Conservation (phyloP, 495 filamentous ascomycete species). For the Staphylotrichum tortipilum region DNA sequence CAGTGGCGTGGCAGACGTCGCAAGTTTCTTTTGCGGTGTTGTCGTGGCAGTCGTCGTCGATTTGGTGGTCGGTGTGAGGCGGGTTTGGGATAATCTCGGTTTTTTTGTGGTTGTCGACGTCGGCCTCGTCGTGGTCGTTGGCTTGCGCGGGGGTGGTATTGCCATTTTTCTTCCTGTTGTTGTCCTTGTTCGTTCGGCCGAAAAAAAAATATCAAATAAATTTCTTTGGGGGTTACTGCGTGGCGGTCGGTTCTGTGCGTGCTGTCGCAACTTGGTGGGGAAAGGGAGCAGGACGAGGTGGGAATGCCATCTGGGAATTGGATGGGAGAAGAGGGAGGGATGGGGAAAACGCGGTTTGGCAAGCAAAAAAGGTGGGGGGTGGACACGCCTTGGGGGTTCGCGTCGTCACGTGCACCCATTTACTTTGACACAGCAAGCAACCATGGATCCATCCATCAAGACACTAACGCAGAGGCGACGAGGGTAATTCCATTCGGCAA, state of each 20-base stretch:
- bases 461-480: too few relatives aligned
- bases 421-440: not conserved
- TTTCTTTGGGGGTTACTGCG: too few relatives aligned
- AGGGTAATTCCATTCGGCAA: too few relatives aligned
- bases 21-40: not conserved
- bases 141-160: too few relatives aligned
- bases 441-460: not conserved
- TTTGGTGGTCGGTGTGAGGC: not conserved
- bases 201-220: too few relatives aligned
- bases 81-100: not conserved
- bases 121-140: not conserved
- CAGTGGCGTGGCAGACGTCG: not conserved
- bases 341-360: not conserved
- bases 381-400: conserved; percentile 3
- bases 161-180: too few relatives aligned
- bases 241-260: too few relatives aligned
- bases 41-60: not conserved
- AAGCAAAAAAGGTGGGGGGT: not conserved
- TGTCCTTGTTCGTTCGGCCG: too few relatives aligned
- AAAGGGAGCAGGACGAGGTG: too few relatives aligned
- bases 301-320: too few relatives aligned
- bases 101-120: not conserved
- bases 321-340: not conserved
- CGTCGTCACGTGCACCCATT: conserved; percentile 10
- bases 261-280: too few relatives aligned